These are phyloP conservation scores for Pyrenophora graminea DNA, from an alignment of 2,329 filamentous ascomycete species.

Conservation along the genomic window DNA sequence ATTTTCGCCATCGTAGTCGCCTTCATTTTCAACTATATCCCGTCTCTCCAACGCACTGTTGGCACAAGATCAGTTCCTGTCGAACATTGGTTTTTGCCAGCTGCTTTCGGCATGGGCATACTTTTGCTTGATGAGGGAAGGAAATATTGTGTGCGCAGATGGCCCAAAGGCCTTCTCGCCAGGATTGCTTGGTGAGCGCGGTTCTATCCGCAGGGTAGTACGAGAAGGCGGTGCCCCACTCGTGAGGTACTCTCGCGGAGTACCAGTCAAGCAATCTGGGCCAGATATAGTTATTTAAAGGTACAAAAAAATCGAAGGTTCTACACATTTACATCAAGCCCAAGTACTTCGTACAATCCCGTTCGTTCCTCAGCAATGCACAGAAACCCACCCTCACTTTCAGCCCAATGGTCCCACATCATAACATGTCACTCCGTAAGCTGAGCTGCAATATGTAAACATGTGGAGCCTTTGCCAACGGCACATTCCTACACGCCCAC, in stretches of 20 bases:
- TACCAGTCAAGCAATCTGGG: no score
- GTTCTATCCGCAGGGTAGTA: not conserved
- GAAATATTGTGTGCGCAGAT: slow-evolving; percentile 65
- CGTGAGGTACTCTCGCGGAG: not conserved
- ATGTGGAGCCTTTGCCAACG: slow-evolving; percentile 2
- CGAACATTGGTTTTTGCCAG: slow-evolving; percentile 77
- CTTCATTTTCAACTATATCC: slow-evolving; percentile 69
- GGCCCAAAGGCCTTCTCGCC: slow-evolving; percentile 61
- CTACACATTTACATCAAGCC: not conserved
- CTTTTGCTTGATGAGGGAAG: slow-evolving; percentile 68
- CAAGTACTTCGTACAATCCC: not conserved
- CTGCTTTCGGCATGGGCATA: slow-evolving; percentile 69
- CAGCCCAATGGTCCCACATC: slow-evolving; percentile 8
- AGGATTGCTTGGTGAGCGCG: slow-evolving; percentile 64
- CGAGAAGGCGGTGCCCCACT: not conserved
- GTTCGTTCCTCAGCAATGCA: slow-evolving; percentile 27
- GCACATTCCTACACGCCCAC: slow-evolving; percentile 7
- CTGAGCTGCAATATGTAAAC: slow-evolving; percentile 16
- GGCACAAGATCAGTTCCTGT: slow-evolving; percentile 67
- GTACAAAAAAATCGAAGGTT: no score
- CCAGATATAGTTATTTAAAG: no score
- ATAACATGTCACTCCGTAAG: not conserved
- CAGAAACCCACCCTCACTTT: slow-evolving; percentile 9
- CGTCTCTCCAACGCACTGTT: slow-evolving; percentile 64
- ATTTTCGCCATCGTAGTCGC: slow-evolving; percentile 70